phyloP scores from a whole-genome alignment of 768 basidiomycete species.

The Agaricus sinodeliciosus region DNA sequence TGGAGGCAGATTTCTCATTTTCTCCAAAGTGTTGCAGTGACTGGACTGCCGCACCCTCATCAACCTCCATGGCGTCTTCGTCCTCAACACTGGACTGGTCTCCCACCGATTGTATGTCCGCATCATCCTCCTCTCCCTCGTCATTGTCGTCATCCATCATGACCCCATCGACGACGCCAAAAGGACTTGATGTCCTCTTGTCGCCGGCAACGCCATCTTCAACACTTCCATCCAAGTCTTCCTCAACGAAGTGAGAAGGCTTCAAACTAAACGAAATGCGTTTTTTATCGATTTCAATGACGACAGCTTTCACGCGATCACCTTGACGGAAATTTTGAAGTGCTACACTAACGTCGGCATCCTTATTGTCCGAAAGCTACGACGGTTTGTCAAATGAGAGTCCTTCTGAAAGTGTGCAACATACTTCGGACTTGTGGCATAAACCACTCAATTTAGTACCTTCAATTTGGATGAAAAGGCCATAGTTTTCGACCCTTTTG shows the following conservation, averaged over 20 bases:
- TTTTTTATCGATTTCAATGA: constrained; percentile 67
- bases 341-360: constrained; percentile 72
- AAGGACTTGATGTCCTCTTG: constrained; percentile 15
- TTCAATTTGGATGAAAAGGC: constrained; percentile 89
- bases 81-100: constrained; percentile 17
- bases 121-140: constrained; percentile 12
- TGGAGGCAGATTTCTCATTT: constrained; percentile 8
- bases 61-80: constrained; percentile 39
- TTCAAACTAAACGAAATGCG: constrained; percentile 86
- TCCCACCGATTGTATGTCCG: constrained; percentile 2
- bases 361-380: constrained; percentile 83
- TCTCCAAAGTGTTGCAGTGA: constrained; percentile 14
- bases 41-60: constrained; percentile 28
- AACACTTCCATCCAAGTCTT: constrained; percentile 42
- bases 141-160: constrained; percentile 16
- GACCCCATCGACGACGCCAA: constrained; percentile 15
- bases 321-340: constrained; percentile 81
- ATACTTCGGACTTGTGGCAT: constrained; percentile 90
- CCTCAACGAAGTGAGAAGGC: constrained; percentile 75
- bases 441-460: constrained; percentile 80
- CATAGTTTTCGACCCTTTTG: constrained; percentile 81
- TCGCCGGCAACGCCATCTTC: constrained; percentile 21
- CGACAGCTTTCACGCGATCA: constrained; percentile 75
- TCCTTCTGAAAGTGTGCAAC: constrained; percentile 13
- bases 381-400: constrained; percentile 3